phyloP scores from a whole-genome alignment of 345 rosid genomes.

The Brassica nigra region DNA sequence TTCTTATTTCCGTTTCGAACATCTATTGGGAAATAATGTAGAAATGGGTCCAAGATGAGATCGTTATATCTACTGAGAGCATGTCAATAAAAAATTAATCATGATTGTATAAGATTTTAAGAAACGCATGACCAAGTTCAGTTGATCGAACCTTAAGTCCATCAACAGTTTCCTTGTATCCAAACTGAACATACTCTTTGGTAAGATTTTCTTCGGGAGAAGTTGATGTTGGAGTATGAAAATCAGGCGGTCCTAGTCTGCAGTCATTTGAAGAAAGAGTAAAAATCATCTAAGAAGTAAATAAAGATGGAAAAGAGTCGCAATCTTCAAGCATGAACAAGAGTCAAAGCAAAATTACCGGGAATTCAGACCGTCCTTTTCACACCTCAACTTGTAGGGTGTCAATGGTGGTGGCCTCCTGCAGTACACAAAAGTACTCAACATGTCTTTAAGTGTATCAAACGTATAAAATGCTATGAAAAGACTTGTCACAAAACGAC shows the following conservation, averaged over 20 bases:
- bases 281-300: constrained; percentile 29
- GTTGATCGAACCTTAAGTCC: constrained; percentile 80
- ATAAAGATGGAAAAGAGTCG: constrained; percentile 20
- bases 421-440: constrained; percentile 36
- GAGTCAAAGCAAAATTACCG: constrained; percentile 53
- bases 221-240: constrained; percentile 79
- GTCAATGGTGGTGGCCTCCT: constrained; percentile 73
- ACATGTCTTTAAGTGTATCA: constrained; percentile 26
- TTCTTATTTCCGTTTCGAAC: neutral
- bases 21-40: neutral
- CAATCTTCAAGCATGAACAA: constrained; percentile 14
- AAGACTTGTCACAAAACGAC: constrained; percentile 13
- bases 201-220: constrained; percentile 95
- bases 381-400: constrained; percentile 92
- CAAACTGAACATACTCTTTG: constrained; percentile 71
- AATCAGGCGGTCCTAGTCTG: constrained; percentile 98
- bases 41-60: constrained; percentile 11
- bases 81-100: constrained; percentile 6
- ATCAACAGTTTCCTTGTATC: constrained; percentile 94
- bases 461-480: constrained; percentile 22
- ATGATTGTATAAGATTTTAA: neutral
- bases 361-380: constrained; percentile 81
- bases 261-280: constrained; percentile 16
- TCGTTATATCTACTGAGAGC: neutral
- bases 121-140: constrained; percentile 1